These are phyloP conservation scores for Fennellomyces sp. DNA, from an alignment of 371 early-diverging fungal species.

Conservation along the genomic window DNA sequence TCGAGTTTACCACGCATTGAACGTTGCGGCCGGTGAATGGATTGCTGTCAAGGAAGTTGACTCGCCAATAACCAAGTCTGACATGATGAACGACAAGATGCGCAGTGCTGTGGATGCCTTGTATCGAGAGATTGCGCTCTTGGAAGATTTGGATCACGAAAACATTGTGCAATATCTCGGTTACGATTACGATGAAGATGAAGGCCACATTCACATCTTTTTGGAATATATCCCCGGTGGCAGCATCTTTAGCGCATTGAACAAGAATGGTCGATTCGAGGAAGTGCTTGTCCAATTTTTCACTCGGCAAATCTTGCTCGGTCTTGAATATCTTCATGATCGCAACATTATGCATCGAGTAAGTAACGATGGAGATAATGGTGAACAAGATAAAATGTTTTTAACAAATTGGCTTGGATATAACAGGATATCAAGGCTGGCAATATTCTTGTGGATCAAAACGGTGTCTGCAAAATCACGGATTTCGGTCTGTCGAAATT, in stretches of 20 bases:
- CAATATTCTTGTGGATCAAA: constrained; percentile 89
- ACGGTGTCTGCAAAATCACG: constrained; percentile 93
- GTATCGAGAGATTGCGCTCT: constrained; percentile 43
- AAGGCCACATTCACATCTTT: constrained; percentile 80
- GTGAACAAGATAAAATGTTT: background rate
- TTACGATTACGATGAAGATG: constrained; percentile 64
- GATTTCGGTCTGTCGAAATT: constrained; percentile 99
- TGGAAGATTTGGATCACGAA: constrained; percentile 80
- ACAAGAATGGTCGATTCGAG: constrained; percentile 83
- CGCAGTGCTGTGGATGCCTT: constrained; percentile 40
- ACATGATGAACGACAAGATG: constrained; percentile 37
- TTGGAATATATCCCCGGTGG: constrained; percentile 98
- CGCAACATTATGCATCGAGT: constrained; percentile 93
- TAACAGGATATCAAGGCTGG: constrained; percentile 91
- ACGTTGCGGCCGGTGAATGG: constrained; percentile 82
- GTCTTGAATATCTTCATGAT: constrained; percentile 94
- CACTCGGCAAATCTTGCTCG: constrained; percentile 89
- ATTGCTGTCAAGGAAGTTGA: constrained; percentile 99
- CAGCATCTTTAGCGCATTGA: constrained; percentile 84
- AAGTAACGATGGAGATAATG: constrained; percentile 11
- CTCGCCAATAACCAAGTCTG: constrained; percentile 66
- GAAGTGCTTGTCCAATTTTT: constrained; percentile 81
- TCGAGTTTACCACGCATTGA: constrained; percentile 91
- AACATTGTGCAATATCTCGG: constrained; percentile 86
- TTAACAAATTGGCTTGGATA: background rate